Percentiles rank a stretch among this genome's conserved stretches.
phyloP scores from a whole-genome alignment of 2,329 filamentous ascomycete species.

The Ophiostoma ulmi region DNA sequence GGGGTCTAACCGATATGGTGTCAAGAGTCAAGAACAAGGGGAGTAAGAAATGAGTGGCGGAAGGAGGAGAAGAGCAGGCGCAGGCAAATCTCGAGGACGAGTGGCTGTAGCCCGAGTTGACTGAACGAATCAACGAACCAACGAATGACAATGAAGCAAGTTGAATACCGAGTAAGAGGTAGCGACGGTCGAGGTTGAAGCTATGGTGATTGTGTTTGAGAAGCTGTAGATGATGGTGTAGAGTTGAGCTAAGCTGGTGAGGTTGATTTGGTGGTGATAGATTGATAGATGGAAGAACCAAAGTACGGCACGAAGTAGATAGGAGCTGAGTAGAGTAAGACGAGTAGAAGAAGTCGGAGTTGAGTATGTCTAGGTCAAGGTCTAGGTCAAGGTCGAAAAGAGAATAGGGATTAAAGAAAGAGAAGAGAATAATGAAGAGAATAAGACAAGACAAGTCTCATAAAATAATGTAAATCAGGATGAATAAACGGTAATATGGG shows the following conservation, averaged over 20 bases:
- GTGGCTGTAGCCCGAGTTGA: not conserved
- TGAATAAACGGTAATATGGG: not conserved
- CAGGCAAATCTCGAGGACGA: not conserved
- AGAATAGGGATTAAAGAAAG: not conserved
- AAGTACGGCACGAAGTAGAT: not conserved
- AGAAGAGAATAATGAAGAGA: constrained; percentile 1
- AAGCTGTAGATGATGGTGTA: not conserved
- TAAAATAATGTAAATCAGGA: constrained; percentile 4
- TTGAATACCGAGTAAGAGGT: not conserved
- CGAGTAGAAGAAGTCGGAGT: constrained; percentile 7
- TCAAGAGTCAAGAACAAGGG: not conserved
- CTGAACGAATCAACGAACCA: not conserved
- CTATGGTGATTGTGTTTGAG: not conserved
- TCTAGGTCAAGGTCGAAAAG: not conserved
- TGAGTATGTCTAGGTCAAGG: not conserved
- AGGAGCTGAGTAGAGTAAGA: not conserved
- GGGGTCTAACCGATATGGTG: not conserved
- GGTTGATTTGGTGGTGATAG: not conserved
- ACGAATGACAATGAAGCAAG: not conserved
- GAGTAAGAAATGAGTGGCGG: not conserved
- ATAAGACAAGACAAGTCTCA: constrained; percentile 6
- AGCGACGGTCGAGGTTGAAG: not conserved
- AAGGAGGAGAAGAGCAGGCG: not conserved
- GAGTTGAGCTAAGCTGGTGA: not conserved
- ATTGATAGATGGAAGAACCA: not conserved